Evolutionary conservation across 2,329 filamentous ascomycete species (phyloP).

Genomic region (Cucurbitaria berberidis): DNA sequence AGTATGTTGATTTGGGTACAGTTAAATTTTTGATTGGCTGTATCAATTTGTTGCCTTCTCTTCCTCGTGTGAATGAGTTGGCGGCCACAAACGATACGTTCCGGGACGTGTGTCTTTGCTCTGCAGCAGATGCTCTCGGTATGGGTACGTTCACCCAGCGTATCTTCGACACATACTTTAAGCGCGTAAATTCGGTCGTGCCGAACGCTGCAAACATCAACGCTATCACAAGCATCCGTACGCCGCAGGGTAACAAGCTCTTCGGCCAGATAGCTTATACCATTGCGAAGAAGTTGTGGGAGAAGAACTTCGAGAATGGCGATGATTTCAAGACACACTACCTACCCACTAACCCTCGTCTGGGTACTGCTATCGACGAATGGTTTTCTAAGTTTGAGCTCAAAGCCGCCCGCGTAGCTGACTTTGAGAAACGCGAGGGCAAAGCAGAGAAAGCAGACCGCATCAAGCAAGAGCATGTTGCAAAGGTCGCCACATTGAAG

Average conservation of each 20-base stretch:
- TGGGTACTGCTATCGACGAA: neutral
- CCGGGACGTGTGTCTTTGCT: conserved; percentile 5
- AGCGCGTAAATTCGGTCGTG: conserved; percentile 1
- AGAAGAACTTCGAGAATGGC: neutral
- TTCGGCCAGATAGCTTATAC: conserved; percentile 10
- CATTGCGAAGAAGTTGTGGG: conserved; percentile 1
- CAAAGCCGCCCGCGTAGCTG: neutral
- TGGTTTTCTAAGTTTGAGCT: neutral
- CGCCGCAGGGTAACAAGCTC: conserved; percentile 3
- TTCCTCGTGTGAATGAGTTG: neutral
- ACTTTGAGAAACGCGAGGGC: neutral
- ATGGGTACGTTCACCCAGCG: conserved; percentile 5
- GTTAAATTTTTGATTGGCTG: neutral
- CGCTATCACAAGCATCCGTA: conserved; percentile 2
- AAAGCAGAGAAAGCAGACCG: neutral
- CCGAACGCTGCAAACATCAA: conserved; percentile 1
- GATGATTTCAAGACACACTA: neutral
- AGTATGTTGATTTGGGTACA: neutral
- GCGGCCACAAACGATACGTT: neutral
- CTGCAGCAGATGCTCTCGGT: conserved; percentile 7
- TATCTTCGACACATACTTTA: conserved; percentile 9
- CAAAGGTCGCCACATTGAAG: neutral
- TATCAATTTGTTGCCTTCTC: neutral
- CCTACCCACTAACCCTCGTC: conserved; percentile 1
- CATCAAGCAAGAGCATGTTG: neutral